These are phyloP conservation scores for Termitomyces sp. DNA, from an alignment of 768 basidiomycete species.

Conservation along the genomic window DNA sequence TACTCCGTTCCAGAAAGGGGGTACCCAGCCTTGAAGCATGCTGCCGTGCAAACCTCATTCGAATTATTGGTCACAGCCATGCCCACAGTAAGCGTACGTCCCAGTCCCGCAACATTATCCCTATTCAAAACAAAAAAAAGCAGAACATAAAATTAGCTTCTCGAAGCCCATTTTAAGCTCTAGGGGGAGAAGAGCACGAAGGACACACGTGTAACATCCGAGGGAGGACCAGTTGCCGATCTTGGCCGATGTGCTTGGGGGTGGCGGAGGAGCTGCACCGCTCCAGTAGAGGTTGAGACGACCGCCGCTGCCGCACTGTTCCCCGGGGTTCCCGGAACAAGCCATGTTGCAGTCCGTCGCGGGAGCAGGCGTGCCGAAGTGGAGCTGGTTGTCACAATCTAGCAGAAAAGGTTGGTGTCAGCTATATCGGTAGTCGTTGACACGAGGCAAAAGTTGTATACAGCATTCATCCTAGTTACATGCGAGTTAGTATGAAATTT, in stretches of 20 bases:
- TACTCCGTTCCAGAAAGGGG: conserved; percentile 39
- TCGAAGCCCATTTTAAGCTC: conserved; percentile 22
- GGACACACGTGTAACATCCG: conserved; percentile 69
- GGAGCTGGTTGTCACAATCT: conserved; percentile 66
- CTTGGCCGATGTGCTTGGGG: conserved; percentile 50
- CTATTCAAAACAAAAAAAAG: conserved; percentile 30
- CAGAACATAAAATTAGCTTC: conserved; percentile 38
- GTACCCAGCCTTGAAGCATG: conserved; percentile 56
- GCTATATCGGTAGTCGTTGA: neutral
- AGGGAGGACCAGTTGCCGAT: conserved; percentile 68
- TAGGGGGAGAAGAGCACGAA: conserved; percentile 9
- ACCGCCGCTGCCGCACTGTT: conserved; percentile 60
- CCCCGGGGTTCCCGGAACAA: conserved; percentile 57
- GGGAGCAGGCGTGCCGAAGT: conserved; percentile 43
- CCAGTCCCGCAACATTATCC: conserved; percentile 41
- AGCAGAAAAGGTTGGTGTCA: conserved; percentile 2
- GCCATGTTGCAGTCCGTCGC: conserved; percentile 56
- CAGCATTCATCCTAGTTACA: conserved; percentile 48
- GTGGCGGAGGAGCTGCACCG: conserved; percentile 52
- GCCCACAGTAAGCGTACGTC: conserved; percentile 39
- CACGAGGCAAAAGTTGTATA: conserved; percentile 25
- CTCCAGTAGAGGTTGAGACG: conserved; percentile 66
- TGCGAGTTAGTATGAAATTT: conserved; percentile 1
- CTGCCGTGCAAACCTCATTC: conserved; percentile 56
- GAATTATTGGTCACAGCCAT: conserved; percentile 39